Conservation (phyloP, 139 green algal species). For the Chlamydomonas sp. region DNA sequence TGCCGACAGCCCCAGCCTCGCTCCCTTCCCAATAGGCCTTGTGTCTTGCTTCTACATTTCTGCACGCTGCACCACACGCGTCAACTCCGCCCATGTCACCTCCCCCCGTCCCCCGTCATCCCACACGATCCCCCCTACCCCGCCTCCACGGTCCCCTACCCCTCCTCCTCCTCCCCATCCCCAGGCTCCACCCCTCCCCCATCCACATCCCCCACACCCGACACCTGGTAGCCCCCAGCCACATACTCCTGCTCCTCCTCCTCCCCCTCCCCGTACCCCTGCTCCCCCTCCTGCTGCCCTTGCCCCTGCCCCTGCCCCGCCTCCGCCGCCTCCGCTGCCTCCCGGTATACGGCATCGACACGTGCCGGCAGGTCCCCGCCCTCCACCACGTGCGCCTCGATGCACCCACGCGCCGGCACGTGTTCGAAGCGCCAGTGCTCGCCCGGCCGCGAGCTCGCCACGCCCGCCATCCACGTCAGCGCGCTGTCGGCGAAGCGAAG, state of each 20-base stretch:
- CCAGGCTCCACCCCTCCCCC: not conserved
- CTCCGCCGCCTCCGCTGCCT: not conserved
- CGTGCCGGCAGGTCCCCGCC: slow-evolving; percentile 19
- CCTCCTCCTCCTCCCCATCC: not conserved
- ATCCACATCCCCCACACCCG: not conserved
- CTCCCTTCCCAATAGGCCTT: too few relatives aligned
- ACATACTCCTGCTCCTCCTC: not conserved
- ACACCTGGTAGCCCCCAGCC: not conserved
- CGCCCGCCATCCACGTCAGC: slow-evolving; percentile 47
- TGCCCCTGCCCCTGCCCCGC: too few relatives aligned
- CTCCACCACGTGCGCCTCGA: not conserved
- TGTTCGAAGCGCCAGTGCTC: slow-evolving; percentile 35
- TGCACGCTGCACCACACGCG: too few relatives aligned
- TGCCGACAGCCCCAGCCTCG: too few relatives aligned
- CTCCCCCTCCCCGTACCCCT: not conserved
- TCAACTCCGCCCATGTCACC: too few relatives aligned
- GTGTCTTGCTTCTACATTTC: too few relatives aligned
- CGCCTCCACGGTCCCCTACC: not conserved
- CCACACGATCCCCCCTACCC: too few relatives aligned
- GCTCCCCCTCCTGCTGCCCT: not conserved
- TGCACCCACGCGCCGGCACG: not conserved
- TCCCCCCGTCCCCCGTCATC: too few relatives aligned
- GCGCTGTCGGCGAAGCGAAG: slow-evolving; percentile 54
- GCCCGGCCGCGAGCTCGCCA: slow-evolving; percentile 1
- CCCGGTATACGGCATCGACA: not conserved